Base-by-base conservation (phyloP, 2,329 filamentous ascomycete species). In the Penicillium fuscoglaucum region DNA sequence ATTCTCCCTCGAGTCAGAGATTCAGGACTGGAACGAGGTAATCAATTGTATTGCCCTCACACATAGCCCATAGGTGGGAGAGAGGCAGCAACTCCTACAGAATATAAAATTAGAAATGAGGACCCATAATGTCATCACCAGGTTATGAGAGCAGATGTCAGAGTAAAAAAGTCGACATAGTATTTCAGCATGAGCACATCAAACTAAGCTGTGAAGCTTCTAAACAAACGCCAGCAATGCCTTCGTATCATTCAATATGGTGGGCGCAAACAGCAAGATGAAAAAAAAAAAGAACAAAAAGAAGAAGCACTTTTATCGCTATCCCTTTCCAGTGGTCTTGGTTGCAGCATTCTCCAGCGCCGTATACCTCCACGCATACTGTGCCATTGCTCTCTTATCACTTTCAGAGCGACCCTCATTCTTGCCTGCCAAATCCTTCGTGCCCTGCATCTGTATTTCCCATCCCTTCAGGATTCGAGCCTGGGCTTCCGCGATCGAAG, bases 301-400 rank as follows among this genome's bases (percentile, higher is more conserved):
- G 46, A 57, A 59, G 37, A 13, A 24, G n/a, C 45, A 59, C 41
- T 60, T 58, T 60, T 59, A 28, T n/a, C 12, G 21, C n/a, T 37
- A 29, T 29, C 33, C 52, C 55, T 64, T 51, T 56, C 51, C 55
- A 10, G 63, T 62, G 10, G 62, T 66, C 45, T 70, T 64, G 13
- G 65, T 72, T 19, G 72, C 72, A 12, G 68, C 45, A 44, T 72
- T 68, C 57, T 75, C 72, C 58, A 74, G 50, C 8, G 65, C 59
- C 33, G 71, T 72, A 50, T 71, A 75, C 51, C 71, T 64, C 72
- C 72, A 75, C 46, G 70, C 70, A 33, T 70, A 73, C 51, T 74
- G 72, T 37, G 68, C 67, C 57, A 75, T 51, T 46, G 73, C 68
- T 31, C 68, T 71, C 60, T 65, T 70, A 35, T 74, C 71, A 7